Evolutionary conservation across 371 early-diverging fungal genomes (phyloP).

Genomic region (Apophysomyces elegans): DNA sequence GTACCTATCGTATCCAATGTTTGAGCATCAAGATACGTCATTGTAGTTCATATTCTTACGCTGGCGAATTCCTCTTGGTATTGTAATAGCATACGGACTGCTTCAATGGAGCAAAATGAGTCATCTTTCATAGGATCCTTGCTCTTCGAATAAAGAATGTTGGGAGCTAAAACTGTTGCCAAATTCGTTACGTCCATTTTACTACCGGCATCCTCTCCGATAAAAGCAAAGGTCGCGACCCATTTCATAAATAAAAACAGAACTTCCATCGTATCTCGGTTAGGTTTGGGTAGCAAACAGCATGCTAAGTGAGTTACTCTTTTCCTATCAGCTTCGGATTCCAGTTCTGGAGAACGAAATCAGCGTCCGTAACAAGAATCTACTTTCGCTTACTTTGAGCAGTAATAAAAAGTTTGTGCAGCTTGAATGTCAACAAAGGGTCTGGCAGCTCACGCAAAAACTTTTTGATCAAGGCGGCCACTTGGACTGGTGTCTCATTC

Average conservation of each 20-base stretch:
- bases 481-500: conserved; percentile 71
- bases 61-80: conserved; percentile 80
- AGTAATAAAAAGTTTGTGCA: conserved; percentile 80
- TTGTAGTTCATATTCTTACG: conserved; percentile 31
- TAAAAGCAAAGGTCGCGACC: conserved; percentile 75
- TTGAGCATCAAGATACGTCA: not conserved
- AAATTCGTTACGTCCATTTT: conserved; percentile 91
- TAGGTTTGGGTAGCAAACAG: conserved; percentile 89
- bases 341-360: conserved; percentile 46
- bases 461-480: conserved; percentile 92
- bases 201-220: conserved; percentile 74
- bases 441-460: conserved; percentile 94
- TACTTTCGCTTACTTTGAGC: conserved; percentile 69
- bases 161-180: conserved; percentile 93
- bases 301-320: conserved; percentile 79
- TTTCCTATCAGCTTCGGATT: conserved; percentile 58
- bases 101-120: conserved; percentile 76
- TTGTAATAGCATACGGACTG: conserved; percentile 72
- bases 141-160: conserved; percentile 85
- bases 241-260: conserved; percentile 86
- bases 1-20: conserved; percentile 42
- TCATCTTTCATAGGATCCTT: conserved; percentile 68
- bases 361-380: not conserved
- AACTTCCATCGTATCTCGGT: conserved; percentile 91
- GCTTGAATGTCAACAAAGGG: conserved; percentile 86